Evolutionary conservation across 176 grass and related monocot species (phyloP).

Genomic region (bread wheat (Triticum aestivum)): DNA sequence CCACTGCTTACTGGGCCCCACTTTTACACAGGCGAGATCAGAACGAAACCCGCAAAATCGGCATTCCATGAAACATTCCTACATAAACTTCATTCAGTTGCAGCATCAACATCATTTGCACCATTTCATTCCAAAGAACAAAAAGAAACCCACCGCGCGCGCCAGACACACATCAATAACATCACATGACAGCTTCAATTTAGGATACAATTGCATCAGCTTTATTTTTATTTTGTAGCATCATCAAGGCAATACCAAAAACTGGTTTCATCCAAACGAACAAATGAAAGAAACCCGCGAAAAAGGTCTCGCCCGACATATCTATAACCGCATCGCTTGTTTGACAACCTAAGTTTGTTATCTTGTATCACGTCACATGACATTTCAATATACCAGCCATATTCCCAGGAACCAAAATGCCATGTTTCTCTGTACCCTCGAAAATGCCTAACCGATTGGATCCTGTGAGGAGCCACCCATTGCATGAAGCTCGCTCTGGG

Average conservation of each 20-base stretch:
- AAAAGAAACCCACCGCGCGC: no score
- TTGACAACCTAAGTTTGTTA: background rate
- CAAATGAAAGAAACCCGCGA: background rate
- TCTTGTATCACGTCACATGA: background rate
- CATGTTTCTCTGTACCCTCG: conserved; percentile 1
- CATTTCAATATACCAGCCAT: background rate
- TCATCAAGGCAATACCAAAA: conserved; percentile 20
- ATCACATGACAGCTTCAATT: background rate
- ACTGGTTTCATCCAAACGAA: conserved; percentile 24
- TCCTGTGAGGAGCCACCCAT: background rate
- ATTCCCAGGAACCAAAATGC: background rate
- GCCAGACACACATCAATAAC: no score
- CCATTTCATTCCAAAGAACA: no score
- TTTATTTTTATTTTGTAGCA: conserved; percentile 23
- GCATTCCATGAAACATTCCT: no score
- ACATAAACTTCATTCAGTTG: no score
- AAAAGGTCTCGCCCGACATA: conserved; percentile 8
- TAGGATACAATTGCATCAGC: background rate
- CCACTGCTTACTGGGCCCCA: no score
- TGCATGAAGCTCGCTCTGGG: background rate
- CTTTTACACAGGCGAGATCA: no score
- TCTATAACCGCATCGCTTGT: conserved; percentile 26
- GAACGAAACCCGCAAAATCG: no score
- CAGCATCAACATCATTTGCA: no score
- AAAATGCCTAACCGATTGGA: background rate